Percentiles rank a stretch among this genome's conserved stretches.
Conservation (phyloP, 257 asterid genomes). For the Eustoma russellianum region DNA sequence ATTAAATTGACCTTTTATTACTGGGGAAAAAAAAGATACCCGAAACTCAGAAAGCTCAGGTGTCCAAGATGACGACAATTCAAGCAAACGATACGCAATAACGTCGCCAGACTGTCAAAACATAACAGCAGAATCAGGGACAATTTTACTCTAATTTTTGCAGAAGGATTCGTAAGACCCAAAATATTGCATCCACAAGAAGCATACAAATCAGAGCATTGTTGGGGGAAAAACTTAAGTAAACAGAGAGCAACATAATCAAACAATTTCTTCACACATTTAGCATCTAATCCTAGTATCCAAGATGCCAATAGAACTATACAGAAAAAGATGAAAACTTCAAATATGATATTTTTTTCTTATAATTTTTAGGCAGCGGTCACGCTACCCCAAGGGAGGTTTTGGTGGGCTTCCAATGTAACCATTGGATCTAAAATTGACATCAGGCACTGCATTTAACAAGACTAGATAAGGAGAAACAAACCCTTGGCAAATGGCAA, state of each 20-base stretch:
- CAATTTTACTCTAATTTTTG: neutral
- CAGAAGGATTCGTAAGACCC: neutral
- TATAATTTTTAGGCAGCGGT: too few species aligned
- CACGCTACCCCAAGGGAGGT: too few species aligned
- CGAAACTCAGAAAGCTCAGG: constrained; percentile 73
- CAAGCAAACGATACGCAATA: constrained; percentile 71
- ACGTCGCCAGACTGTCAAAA: constrained; percentile 71
- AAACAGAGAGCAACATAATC: too few species aligned
- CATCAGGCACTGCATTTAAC: too few species aligned
- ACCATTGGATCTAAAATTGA: too few species aligned
- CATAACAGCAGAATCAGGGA: neutral
- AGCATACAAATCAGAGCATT: neutral
- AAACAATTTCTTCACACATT: too few species aligned
- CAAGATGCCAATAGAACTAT: too few species aligned
- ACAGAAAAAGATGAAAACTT: too few species aligned
- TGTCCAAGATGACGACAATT: constrained; percentile 88
- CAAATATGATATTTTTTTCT: too few species aligned
- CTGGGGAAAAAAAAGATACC: constrained; percentile 32
- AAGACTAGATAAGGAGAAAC: constrained; percentile 2
- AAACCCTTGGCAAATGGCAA: constrained; percentile 58
- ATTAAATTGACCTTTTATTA: constrained; percentile 3
- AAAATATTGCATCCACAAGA: neutral
- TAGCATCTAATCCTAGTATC: too few species aligned
- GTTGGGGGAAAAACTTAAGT: too few species aligned
- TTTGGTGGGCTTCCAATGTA: too few species aligned